A percentile compares a stretch with the other conserved stretches of the same genome.
These are phyloP conservation scores for Colletotrichum magnum DNA, from an alignment of 2,329 filamentous ascomycete genomes.

Conservation along the genomic window DNA sequence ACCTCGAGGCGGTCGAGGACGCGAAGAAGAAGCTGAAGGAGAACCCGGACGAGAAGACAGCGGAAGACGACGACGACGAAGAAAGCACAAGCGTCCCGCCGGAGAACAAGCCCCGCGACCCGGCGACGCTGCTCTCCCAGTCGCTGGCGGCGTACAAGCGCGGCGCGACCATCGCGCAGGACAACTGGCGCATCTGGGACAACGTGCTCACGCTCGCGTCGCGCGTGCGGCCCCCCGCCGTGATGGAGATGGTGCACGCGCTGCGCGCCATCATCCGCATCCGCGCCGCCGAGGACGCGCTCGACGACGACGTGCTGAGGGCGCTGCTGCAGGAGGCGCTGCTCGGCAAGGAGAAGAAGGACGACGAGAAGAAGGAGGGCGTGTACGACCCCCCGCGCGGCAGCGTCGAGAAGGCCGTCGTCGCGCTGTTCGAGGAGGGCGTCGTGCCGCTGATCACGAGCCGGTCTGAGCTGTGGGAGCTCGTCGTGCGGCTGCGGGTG, in stretches of 20 bases:
- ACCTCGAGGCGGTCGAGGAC: slow-evolving; percentile 64
- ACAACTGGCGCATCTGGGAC: slow-evolving; percentile 95
- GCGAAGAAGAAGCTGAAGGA: slow-evolving; percentile 43
- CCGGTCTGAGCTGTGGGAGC: slow-evolving; percentile 81
- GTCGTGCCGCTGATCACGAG: slow-evolving; percentile 88
- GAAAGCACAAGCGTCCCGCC: neutral
- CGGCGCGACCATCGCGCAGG: slow-evolving; percentile 85
- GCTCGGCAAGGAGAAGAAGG: slow-evolving; percentile 55
- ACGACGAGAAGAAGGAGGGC: slow-evolving; percentile 47
- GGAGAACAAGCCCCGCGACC: slow-evolving; percentile 56
- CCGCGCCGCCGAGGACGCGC: slow-evolving; percentile 80
- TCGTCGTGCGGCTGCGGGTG: slow-evolving; percentile 79
- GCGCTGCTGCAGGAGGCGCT: slow-evolving; percentile 81
- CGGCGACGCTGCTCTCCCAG: slow-evolving; percentile 76
- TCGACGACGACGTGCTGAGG: slow-evolving; percentile 82
- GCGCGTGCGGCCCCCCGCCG: slow-evolving; percentile 81
- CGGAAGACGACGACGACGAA: slow-evolving; percentile 42
- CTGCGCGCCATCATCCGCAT: slow-evolving; percentile 83
- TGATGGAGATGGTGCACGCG: slow-evolving; percentile 82
- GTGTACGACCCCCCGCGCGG: slow-evolving; percentile 66
- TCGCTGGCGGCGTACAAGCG: slow-evolving; percentile 89
- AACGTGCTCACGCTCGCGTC: slow-evolving; percentile 92
- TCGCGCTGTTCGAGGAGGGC: slow-evolving; percentile 80
- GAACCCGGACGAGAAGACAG: slow-evolving; percentile 25
- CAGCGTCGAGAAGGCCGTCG: slow-evolving; percentile 73